Base-by-base conservation (phyloP, 2,329 filamentous ascomycete genomes). In the Claviceps spartinae region DNA sequence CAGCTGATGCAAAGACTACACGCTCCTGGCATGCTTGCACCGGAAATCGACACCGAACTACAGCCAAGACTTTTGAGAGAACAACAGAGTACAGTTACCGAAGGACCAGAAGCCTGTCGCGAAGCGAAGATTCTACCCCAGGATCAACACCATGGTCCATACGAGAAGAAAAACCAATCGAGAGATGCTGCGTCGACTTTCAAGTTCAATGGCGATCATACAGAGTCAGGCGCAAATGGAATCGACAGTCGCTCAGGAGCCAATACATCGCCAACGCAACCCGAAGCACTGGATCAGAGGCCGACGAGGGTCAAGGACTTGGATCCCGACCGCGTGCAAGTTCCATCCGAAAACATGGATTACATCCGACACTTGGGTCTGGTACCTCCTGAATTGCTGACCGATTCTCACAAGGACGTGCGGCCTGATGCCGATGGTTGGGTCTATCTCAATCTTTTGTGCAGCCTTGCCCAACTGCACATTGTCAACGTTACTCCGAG, bases 401-500 rank as follows among this genome's bases (percentile, higher is more conserved):
- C 69, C 9, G 67, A 68, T 18, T 52, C 43, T 2, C 26, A 55
- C 7, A 60, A 69, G 2, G 74, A 81, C 49, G 77, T 81, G 11
- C 73, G 76, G 14, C 75, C 81, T 0, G 82, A 84, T 51, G 72
- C 74, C 0, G 81, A 88, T 26, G 86, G 86, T 4, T 93, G 87
- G 87, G 81, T 91, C 0, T 91, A 90, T 59, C 69, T 93, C 6
- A 93, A 93, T 58, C 69, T 94, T 1, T 73, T 94, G 1, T 82
- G 83, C 62, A 89, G 85, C 61, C 77, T 94, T 72, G 88, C 88
- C 0, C 88, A 94, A 66, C 70, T 94, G 18, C 88, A 94, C 60
- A 91, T 89, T 0, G 76, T 93, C 58, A 90, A 88, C 54, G 87
- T 94, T 1, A 89, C 88, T 0, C 76, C 83, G 0, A 81, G 84